Evolutionary conservation across 1,284 basidiomycete species (phyloP), one percentile per base, ranked within the genome.

Genomic region (Ganoderma multipileum): DNA sequence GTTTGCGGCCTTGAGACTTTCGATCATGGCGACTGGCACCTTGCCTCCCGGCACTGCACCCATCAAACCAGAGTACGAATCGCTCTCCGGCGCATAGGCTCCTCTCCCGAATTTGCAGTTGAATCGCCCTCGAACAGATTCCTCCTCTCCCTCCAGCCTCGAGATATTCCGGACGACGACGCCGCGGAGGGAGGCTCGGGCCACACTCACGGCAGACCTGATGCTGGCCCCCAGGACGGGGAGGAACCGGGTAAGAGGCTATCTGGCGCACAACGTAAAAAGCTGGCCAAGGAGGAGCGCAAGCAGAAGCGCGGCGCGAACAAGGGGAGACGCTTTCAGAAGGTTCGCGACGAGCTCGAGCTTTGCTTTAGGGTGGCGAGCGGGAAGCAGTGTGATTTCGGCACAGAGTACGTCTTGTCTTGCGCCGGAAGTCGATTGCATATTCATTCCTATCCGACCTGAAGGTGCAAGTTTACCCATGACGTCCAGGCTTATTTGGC

Each of bases 401-500:
- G 89, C 20, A 77, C 83, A 66, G 83, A 87, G 90, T 92, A 74
- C 73, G 89, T 84, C 2, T 18, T 18, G 14, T 65, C 14, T 9
- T 52, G 33, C 28, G 20, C 23, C 23, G 12, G 38, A 39, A 14
- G 12, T 7, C 11, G 36, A 23, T 28, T 8, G 23, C 5, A 9
- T 8, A 60, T 12, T 60, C 20, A 60, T 12, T 4, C n/a, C 14
- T 1, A 9, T 23, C 38, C 12, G 23, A 8, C 6, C 57, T 39
- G 36, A 60, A 94, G 92, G 67, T 98, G 97, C 77, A 88, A 91
- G 42, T 93, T 89, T 76, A 91, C 89, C 3, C 97, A 99, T 79
- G 92, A 95, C 74, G 83, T 97, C 69, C 75, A 83, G 2, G 84
- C 83, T 3, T 99, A 98, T 80, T 88, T 98, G 42, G 84, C 84